Conservation (phyloP, 2,329 filamentous ascomycete species). For the Mycosphaerella arachidis region DNA sequence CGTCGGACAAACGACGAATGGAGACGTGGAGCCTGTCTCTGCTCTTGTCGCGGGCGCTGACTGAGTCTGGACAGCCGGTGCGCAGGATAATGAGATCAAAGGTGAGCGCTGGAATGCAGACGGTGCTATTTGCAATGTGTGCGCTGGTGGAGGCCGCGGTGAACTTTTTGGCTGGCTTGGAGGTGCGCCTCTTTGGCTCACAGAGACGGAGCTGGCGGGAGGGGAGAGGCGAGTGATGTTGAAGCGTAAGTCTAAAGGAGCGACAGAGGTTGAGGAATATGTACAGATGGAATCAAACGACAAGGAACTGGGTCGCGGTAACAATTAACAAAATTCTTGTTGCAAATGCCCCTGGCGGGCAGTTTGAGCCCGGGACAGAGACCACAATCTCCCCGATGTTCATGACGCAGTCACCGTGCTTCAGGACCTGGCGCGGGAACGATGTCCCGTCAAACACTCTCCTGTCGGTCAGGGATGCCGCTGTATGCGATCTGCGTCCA, state of each 20-base stretch:
- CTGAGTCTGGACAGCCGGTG: constrained; percentile 6
- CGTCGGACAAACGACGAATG: constrained; percentile 17
- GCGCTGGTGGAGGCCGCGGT: constrained; percentile 7
- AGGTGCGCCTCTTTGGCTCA: not conserved
- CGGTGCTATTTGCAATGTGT: constrained; percentile 17
- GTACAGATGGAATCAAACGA: constrained; percentile 3
- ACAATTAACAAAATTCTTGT: constrained; percentile 6
- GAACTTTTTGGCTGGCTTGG: not conserved
- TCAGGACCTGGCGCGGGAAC: not conserved
- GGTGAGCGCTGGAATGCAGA: constrained; percentile 18
- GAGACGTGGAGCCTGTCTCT: constrained; percentile 12
- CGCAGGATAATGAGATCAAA: constrained; percentile 12
- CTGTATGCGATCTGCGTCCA: not conserved
- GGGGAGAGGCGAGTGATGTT: not conserved
- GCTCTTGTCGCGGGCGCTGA: constrained; percentile 4
- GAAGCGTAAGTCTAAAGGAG: constrained; percentile 2
- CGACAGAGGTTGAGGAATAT: constrained; percentile 3
- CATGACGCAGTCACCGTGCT: constrained; percentile 1
- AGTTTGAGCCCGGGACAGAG: not conserved
- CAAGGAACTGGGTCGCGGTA: constrained; percentile 1
- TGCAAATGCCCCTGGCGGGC: not conserved
- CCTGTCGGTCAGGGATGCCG: not conserved
- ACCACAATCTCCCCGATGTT: constrained; percentile 1
- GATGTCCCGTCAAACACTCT: not conserved
- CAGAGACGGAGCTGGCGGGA: not conserved